Evolutionary conservation across 2,329 filamentous ascomycete genomes (phyloP).

Genomic region (Alternaria alternata): DNA sequence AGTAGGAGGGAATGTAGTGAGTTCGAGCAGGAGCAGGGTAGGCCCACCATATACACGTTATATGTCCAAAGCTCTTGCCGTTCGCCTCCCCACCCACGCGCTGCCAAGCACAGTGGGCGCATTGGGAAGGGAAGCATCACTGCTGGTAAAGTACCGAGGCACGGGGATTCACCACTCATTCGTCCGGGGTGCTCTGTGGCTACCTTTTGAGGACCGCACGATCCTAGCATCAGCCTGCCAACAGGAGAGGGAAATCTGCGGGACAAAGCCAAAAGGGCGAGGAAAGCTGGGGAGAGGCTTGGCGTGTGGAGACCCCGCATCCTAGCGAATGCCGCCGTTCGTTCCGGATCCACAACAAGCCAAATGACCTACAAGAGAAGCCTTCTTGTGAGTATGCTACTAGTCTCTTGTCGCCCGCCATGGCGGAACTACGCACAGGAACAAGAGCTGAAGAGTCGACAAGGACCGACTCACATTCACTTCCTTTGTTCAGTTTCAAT

Average conservation of each 20-base stretch:
- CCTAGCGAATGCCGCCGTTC: slow-evolving; percentile 18
- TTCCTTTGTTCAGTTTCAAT: slow-evolving; percentile 20
- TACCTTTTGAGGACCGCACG: neutral
- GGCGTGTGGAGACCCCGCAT: slow-evolving; percentile 43
- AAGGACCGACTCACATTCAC: slow-evolving; percentile 9
- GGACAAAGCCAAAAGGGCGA: slow-evolving; percentile 20
- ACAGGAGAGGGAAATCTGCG: slow-evolving; percentile 9
- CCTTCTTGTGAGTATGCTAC: slow-evolving; percentile 6
- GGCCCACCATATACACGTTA: slow-evolving; percentile 13
- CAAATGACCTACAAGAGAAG: slow-evolving; percentile 20
- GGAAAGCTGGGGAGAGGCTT: slow-evolving; percentile 33
- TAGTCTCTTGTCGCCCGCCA: slow-evolving; percentile 19
- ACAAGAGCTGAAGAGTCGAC: slow-evolving; percentile 7
- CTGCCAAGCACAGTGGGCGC: slow-evolving; percentile 9
- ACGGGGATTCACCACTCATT: slow-evolving; percentile 19
- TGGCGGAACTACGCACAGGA: slow-evolving; percentile 13
- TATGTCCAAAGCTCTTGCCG: slow-evolving; percentile 4
- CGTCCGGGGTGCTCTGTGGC: neutral
- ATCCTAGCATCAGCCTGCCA: slow-evolving; percentile 6
- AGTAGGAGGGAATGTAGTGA: slow-evolving; percentile 10
- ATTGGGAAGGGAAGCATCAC: slow-evolving; percentile 2
- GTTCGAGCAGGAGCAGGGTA: neutral
- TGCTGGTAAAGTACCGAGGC: slow-evolving; percentile 37
- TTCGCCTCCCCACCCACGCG: slow-evolving; percentile 13
- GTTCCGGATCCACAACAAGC: slow-evolving; percentile 21